Evolutionary conservation across 2,329 filamentous ascomycete species (phyloP).

Genomic region (Colletotrichum sp.): DNA sequence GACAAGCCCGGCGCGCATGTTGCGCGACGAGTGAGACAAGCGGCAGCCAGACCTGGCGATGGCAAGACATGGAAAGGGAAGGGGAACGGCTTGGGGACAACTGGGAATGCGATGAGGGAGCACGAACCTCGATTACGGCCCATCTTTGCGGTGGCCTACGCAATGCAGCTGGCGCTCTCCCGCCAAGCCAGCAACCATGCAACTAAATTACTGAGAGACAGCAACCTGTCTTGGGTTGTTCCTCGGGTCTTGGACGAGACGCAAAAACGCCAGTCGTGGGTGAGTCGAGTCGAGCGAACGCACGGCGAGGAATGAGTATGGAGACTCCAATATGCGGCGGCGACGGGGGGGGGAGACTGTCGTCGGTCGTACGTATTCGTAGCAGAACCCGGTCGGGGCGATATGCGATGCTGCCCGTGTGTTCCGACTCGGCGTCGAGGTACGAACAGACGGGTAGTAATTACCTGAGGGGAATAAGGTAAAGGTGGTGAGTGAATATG

Average conservation of each 20-base stretch:
- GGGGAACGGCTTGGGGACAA: neutral
- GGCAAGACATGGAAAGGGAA: neutral
- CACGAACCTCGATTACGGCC: conserved; percentile 21
- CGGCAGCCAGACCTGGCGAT: neutral
- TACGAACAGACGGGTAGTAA: neutral
- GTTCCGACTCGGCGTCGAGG: neutral
- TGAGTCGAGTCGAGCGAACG: neutral
- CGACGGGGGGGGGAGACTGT: neutral
- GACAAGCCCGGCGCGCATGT: neutral
- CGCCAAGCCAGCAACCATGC: conserved; percentile 21
- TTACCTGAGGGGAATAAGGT: neutral
- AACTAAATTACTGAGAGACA: conserved; percentile 22
- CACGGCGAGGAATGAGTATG: conserved; percentile 14
- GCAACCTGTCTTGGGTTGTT: neutral
- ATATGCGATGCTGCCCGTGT: neutral
- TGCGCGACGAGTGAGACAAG: neutral
- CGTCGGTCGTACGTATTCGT: neutral
- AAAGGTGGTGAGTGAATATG: neutral
- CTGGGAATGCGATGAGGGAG: conserved; percentile 7
- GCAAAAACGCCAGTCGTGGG: neutral
- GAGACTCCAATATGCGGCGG: conserved; percentile 8
- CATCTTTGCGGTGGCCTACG: conserved; percentile 6
- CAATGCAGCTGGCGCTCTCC: neutral
- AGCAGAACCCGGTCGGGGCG: neutral
- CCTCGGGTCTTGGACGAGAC: neutral